These are phyloP conservation scores for Cyclostephanos tholiformis DNA, from an alignment of 108 stramenopile genomes.

Conservation along the genomic window DNA sequence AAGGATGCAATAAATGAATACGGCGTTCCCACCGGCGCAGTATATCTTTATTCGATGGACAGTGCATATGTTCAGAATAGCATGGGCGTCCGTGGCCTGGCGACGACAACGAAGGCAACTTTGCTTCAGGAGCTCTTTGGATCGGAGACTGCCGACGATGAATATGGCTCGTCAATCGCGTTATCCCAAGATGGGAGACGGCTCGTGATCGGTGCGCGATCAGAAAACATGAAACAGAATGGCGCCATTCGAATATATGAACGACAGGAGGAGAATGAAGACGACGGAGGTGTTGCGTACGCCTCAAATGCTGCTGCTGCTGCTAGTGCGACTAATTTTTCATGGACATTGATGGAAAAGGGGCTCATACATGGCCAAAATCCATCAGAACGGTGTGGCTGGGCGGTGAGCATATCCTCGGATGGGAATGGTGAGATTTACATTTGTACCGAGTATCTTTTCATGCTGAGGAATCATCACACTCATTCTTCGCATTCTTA, in stretches of 20 bases:
- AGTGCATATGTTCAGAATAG: background rate
- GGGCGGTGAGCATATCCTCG: conserved; percentile 16
- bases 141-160: conserved; percentile 11
- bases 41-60: conserved; percentile 24
- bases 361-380: conserved; percentile 13
- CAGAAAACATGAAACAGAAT: conserved; percentile 13
- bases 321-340: background rate
- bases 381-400: conserved; percentile 1
- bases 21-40: conserved; percentile 23
- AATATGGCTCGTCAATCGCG: conserved; percentile 26
- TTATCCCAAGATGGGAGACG: conserved; percentile 27
- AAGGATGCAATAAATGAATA: conserved; percentile 22
- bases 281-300: background rate
- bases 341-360: conserved; percentile 16
- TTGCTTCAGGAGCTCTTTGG: conserved; percentile 26
- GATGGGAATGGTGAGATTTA: conserved; percentile 24
- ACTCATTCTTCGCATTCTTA: background rate
- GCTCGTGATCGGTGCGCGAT: conserved; percentile 30
- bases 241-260: conserved; percentile 33
- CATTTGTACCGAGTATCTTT: background rate
- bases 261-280: conserved; percentile 2
- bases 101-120: background rate
- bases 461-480: background rate
- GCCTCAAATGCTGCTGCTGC: no score
- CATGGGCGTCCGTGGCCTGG: background rate